Percentiles rank a stretch among this genome's conserved stretches.
Conservation (phyloP, 2,329 filamentous ascomycete genomes). For the Remersonia thermophila region DNA sequence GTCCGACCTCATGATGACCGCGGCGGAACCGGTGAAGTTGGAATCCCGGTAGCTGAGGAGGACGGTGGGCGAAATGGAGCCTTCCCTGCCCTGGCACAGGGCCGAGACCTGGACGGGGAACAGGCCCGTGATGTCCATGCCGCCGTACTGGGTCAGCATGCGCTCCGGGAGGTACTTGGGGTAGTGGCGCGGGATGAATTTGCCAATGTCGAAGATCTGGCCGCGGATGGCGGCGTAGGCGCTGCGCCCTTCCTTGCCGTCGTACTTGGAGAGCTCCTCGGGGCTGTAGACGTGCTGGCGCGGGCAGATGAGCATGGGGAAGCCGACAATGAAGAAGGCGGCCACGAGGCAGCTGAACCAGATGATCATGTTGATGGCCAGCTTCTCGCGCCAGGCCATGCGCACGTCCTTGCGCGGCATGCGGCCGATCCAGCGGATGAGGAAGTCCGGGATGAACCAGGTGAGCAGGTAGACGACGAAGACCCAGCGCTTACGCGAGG, state of each 20-base stretch:
- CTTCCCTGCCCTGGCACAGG: constrained; percentile 67
- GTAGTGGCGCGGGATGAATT: constrained; percentile 67
- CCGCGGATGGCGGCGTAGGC: constrained; percentile 78
- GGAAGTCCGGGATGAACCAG: constrained; percentile 75
- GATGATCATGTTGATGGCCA: constrained; percentile 96
- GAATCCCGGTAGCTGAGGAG: constrained; percentile 69
- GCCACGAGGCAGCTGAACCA: constrained; percentile 72
- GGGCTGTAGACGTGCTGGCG: constrained; percentile 78
- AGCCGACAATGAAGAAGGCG: constrained; percentile 80
- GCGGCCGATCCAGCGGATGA: constrained; percentile 62
- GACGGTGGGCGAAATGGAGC: constrained; percentile 55
- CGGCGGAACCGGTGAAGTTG: constrained; percentile 60
- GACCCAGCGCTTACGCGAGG: constrained; percentile 82
- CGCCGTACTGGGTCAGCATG: constrained; percentile 67
- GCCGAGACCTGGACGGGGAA: constrained; percentile 94
- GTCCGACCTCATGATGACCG: constrained; percentile 54
- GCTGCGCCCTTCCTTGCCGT: constrained; percentile 53
- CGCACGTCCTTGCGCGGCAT: constrained; percentile 91
- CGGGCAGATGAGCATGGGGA: constrained; percentile 81
- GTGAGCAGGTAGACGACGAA: constrained; percentile 73
- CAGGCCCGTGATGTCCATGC: constrained; percentile 71
- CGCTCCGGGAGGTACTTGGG: constrained; percentile 51
- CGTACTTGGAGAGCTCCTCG: constrained; percentile 57
- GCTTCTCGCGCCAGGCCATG: constrained; percentile 88
- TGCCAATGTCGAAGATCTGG: constrained; percentile 70